A percentile compares a stretch with the other conserved stretches of the same genome.
These are phyloP conservation scores for Stellera chamaejasme DNA, from an alignment of 345 rosid species.

Conservation along the genomic window DNA sequence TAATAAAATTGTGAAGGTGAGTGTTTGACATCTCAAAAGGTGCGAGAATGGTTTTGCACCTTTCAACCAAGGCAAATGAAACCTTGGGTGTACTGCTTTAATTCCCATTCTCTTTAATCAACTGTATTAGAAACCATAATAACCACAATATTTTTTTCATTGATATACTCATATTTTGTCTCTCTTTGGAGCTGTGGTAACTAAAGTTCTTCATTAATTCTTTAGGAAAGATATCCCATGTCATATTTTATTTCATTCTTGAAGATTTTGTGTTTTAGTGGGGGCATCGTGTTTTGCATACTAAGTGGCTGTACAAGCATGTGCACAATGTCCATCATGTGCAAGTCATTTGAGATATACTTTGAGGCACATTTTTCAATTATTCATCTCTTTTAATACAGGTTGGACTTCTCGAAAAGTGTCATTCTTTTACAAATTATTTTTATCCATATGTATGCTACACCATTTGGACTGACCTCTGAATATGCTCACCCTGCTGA, in stretches of 20 bases:
- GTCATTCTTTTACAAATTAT: background rate
- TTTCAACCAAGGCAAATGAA: no score
- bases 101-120: slow-evolving; percentile 16
- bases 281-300: slow-evolving; percentile 92
- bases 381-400: no score
- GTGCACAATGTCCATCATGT: slow-evolving; percentile 98
- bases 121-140: slow-evolving; percentile 12
- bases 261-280: slow-evolving; percentile 97
- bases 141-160: background rate
- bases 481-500: slow-evolving; percentile 99
- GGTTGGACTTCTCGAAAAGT: no score
- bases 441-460: slow-evolving; percentile 58
- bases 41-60: no score
- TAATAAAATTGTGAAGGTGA: no score
- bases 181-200: slow-evolving; percentile 8
- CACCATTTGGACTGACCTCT: slow-evolving; percentile 95
- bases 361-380: no score
- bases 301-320: slow-evolving; percentile 94
- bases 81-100: no score
- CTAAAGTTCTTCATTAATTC: slow-evolving; percentile 7
- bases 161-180: background rate
- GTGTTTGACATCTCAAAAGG: no score
- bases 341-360: slow-evolving; percentile 35
- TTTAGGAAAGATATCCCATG: slow-evolving; percentile 77
- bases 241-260: slow-evolving; percentile 83